Conservation (phyloP, 2,329 filamentous ascomycete species). For the Colletotrichum lindemuthianum region DNA sequence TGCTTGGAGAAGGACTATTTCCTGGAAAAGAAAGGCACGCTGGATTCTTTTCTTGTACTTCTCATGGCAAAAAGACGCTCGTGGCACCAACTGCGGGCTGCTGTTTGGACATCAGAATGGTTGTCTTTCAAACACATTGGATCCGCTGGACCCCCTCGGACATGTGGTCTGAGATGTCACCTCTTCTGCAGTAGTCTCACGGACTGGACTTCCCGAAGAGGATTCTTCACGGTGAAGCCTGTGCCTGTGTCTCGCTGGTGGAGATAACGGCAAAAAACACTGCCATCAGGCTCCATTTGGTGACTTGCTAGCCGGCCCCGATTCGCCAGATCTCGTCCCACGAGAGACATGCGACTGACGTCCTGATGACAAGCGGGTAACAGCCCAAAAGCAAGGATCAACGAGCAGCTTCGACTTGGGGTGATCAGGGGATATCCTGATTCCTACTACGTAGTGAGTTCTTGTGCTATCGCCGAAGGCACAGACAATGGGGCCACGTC, state of each 20-base stretch:
- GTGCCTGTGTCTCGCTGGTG: conserved; percentile 9
- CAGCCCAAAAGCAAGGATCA: conserved; percentile 6
- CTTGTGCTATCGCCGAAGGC: conserved; percentile 20
- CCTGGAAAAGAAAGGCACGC: not conserved
- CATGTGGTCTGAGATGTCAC: not conserved
- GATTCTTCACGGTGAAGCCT: conserved; percentile 2
- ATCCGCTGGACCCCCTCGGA: conserved; percentile 15
- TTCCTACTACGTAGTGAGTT: too few relatives aligned
- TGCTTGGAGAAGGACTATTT: not conserved
- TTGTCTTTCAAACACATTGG: conserved; percentile 15
- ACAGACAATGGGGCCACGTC: not conserved
- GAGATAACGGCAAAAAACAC: conserved; percentile 2
- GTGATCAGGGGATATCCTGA: conserved; percentile 4
- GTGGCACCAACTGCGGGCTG: conserved; percentile 16
- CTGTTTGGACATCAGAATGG: conserved; percentile 15
- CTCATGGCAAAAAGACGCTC: conserved; percentile 11
- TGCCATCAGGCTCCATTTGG: not conserved
- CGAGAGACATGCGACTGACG: not conserved
- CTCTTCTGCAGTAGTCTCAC: conserved; percentile 10
- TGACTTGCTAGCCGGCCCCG: not conserved
- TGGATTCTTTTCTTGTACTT: conserved; percentile 22
- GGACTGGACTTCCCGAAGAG: conserved; percentile 11
- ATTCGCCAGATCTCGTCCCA: conserved; percentile 10
- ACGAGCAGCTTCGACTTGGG: not conserved
- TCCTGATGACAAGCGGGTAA: conserved; percentile 14